Conservation (phyloP, 2,329 filamentous ascomycete genomes). For the Paraphoma sp. region DNA sequence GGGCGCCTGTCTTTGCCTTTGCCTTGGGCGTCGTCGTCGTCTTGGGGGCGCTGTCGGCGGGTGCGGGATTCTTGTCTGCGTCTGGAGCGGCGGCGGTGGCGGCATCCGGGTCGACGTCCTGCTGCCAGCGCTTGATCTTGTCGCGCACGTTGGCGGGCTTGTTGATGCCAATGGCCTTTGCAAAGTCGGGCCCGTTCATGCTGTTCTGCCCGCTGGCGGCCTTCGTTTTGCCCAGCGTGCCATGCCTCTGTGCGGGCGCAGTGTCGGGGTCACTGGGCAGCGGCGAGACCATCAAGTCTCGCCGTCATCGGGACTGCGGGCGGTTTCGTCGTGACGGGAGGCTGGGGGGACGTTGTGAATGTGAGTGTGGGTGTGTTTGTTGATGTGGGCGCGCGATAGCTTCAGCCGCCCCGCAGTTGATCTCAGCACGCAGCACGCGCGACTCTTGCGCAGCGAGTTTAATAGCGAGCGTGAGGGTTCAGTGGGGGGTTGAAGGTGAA, state of each 20-base stretch:
- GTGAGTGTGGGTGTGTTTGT: slow-evolving; percentile 4
- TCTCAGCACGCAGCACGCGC: background rate
- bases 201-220: slow-evolving; percentile 31
- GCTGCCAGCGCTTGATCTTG: slow-evolving; percentile 86
- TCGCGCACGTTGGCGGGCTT: slow-evolving; percentile 66
- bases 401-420: slow-evolving; percentile 6
- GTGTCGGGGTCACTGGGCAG: slow-evolving; percentile 28
- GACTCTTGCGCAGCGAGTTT: background rate
- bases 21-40: slow-evolving; percentile 19
- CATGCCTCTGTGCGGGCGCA: slow-evolving; percentile 34
- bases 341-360: slow-evolving; percentile 3
- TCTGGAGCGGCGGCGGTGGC: background rate
- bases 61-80: slow-evolving; percentile 17
- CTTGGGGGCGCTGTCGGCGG: slow-evolving; percentile 4
- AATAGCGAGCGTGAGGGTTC: slow-evolving; percentile 17
- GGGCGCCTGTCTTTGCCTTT: slow-evolving; percentile 26
- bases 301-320: slow-evolving; percentile 26
- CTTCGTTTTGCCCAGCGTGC: slow-evolving; percentile 36
- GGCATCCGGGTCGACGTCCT: slow-evolving; percentile 70
- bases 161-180: slow-evolving; percentile 50
- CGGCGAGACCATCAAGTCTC: slow-evolving; percentile 32
- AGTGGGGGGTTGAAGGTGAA: slow-evolving; percentile 7
- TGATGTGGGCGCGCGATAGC: slow-evolving; percentile 1
- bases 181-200: slow-evolving; percentile 47
- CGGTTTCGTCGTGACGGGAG: slow-evolving; percentile 11